phyloP scores from a whole-genome alignment of 179 eudicot species.

The Patellifolia procumbens region DNA sequence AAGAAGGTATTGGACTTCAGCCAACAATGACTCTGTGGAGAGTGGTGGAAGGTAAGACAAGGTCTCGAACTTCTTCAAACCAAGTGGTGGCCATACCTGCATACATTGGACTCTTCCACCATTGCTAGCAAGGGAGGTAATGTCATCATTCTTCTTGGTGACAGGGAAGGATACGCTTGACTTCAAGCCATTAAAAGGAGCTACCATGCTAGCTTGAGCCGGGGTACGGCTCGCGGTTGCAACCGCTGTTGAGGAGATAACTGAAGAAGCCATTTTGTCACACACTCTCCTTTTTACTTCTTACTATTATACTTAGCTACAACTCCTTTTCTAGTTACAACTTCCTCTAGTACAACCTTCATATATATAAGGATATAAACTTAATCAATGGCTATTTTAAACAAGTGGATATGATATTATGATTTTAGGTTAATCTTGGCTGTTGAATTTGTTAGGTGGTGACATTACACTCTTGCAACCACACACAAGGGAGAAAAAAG shows the following conservation, averaged over 20 bases:
- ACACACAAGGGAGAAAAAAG: neutral
- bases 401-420: constrained; percentile 12
- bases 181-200: constrained; percentile 43
- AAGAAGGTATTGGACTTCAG: constrained; percentile 69
- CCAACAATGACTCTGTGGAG: constrained; percentile 41
- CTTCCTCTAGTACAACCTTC: neutral
- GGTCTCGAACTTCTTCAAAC: constrained; percentile 75
- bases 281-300: neutral
- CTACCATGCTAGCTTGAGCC: constrained; percentile 35
- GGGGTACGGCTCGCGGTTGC: constrained; percentile 25
- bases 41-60: constrained; percentile 76
- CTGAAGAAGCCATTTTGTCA: constrained; percentile 21
- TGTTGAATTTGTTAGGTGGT: constrained; percentile 13
- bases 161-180: constrained; percentile 20
- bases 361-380: constrained; percentile 14
- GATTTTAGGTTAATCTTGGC: constrained; percentile 14
- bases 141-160: constrained; percentile 32
- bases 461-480: constrained; percentile 9
- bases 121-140: constrained; percentile 38
- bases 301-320: neutral
- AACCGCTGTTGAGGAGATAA: constrained; percentile 25
- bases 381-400: neutral
- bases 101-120: constrained; percentile 48
- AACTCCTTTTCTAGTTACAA: neutral
- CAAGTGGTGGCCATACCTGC: constrained; percentile 51